These are phyloP conservation scores for Astrocystis sublimbata DNA, from an alignment of 495 filamentous ascomycete species.

Conservation along the genomic window DNA sequence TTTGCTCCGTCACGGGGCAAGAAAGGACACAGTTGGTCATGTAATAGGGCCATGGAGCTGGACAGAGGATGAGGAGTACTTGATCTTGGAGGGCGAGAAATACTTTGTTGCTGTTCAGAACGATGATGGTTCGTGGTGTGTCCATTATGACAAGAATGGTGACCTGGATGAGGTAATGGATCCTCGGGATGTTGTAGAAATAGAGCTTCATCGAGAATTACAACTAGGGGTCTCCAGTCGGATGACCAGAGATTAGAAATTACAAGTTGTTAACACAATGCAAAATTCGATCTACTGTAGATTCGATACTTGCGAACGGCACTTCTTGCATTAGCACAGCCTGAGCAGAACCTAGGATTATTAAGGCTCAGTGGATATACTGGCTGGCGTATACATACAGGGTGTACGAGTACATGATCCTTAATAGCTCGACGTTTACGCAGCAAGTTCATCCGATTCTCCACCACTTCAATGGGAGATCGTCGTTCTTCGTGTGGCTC, in stretches of 20 bases:
- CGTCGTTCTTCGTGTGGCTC: slow-evolving; percentile 6
- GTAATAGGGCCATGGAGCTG: slow-evolving; percentile 59
- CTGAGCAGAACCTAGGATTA: neutral
- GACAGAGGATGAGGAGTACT: slow-evolving; percentile 54
- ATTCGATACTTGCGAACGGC: neutral
- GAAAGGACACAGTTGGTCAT: slow-evolving; percentile 49
- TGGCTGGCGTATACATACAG: neutral
- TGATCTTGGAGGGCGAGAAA: slow-evolving; percentile 50
- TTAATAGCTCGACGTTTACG: neutral
- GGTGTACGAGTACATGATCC: neutral
- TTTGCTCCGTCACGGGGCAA: slow-evolving; percentile 55
- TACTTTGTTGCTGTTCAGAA: slow-evolving; percentile 46
- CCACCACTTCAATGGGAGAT: neutral
- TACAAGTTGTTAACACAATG: neutral
- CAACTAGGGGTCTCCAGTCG: slow-evolving; percentile 37
- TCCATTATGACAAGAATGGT: slow-evolving; percentile 46
- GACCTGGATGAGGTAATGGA: slow-evolving; percentile 31
- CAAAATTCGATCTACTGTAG: neutral
- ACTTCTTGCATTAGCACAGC: neutral
- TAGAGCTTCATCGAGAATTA: slow-evolving; percentile 33
- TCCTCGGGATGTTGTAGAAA: slow-evolving; percentile 31
- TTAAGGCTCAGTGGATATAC: neutral
- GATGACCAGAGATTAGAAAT: slow-evolving; percentile 17
- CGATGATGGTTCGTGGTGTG: slow-evolving; percentile 47
- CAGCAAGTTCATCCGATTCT: neutral